Conservation (phyloP, 176 grass and related monocot species). For the Coix lacrymajobi region DNA sequence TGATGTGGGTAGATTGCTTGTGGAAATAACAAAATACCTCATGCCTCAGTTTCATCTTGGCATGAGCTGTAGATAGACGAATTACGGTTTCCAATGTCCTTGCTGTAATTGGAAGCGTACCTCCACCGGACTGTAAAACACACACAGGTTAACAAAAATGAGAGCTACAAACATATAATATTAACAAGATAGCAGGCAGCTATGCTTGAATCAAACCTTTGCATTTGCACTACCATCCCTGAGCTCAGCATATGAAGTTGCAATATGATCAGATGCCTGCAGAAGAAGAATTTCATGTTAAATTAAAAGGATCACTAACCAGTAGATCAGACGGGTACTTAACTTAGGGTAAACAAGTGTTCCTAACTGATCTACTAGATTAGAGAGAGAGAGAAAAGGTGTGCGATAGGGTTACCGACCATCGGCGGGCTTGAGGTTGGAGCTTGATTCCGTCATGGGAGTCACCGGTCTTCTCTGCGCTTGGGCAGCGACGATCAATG, state of each 20-base stretch:
- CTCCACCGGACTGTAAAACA: constrained; percentile 66
- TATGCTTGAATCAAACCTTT: constrained; percentile 54
- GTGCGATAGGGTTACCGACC: too few species aligned
- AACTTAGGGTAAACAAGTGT: too few species aligned
- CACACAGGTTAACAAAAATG: constrained; percentile 23
- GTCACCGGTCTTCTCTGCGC: too few species aligned
- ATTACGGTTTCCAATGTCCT: constrained; percentile 99
- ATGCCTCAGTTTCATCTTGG: constrained; percentile 94
- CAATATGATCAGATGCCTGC: constrained; percentile 92
- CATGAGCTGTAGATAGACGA: constrained; percentile 88
- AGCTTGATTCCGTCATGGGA: too few species aligned
- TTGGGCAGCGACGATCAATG: too few species aligned
- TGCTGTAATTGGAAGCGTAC: constrained; percentile 95
- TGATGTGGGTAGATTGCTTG: background rate
- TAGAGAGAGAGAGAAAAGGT: too few species aligned
- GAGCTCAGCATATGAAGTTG: constrained; percentile 95
- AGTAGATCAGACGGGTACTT: too few species aligned
- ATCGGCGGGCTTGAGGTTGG: too few species aligned
- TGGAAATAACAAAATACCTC: constrained; percentile 53
- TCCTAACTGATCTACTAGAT: too few species aligned
- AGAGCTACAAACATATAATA: constrained; percentile 13
- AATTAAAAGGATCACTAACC: too few species aligned
- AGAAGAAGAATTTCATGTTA: constrained; percentile 4
- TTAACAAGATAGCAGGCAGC: background rate
- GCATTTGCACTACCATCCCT: constrained; percentile 76